These are phyloP conservation scores for Phytophthora sp. DNA, from an alignment of 352 stramenopile species.

Conservation along the genomic window DNA sequence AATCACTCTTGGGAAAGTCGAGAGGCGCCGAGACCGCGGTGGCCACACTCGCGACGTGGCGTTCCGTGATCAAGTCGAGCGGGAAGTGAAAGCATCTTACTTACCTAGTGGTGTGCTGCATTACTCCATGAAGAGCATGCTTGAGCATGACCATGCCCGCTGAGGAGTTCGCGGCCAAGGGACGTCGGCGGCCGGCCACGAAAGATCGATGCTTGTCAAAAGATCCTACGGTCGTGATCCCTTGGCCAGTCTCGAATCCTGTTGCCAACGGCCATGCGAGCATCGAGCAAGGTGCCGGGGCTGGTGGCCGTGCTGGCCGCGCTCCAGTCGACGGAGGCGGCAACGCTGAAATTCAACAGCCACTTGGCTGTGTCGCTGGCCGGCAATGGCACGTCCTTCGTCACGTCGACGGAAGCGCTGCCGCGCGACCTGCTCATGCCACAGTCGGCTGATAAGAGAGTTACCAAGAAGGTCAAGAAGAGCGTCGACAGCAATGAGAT, in stretches of 20 bases:
- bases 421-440: slow-evolving; percentile 14
- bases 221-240: no score
- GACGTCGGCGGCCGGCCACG: no score
- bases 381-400: slow-evolving; percentile 20
- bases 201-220: no score
- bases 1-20: no score
- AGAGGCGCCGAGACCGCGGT: no score
- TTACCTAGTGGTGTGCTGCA: no score
- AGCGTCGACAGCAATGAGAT: slow-evolving; percentile 7
- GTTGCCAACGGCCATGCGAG: background rate
- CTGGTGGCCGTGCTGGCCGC: slow-evolving; percentile 1
- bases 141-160: no score
- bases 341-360: slow-evolving; percentile 5
- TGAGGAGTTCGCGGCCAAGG: no score
- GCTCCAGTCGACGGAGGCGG: background rate
- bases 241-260: background rate
- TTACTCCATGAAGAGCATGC: no score
- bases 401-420: slow-evolving; percentile 9
- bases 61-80: no score
- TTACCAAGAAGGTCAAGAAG: slow-evolving; percentile 24
- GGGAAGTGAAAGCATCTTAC: no score
- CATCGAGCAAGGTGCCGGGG: background rate
- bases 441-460: slow-evolving; percentile 8
- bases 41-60: no score
- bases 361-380: slow-evolving; percentile 18